Percentiles rank a stretch among this genome's conserved stretches.
Evolutionary conservation across 2,329 filamentous ascomycete species (phyloP).

Genomic region (Penicillium corylophilum): DNA sequence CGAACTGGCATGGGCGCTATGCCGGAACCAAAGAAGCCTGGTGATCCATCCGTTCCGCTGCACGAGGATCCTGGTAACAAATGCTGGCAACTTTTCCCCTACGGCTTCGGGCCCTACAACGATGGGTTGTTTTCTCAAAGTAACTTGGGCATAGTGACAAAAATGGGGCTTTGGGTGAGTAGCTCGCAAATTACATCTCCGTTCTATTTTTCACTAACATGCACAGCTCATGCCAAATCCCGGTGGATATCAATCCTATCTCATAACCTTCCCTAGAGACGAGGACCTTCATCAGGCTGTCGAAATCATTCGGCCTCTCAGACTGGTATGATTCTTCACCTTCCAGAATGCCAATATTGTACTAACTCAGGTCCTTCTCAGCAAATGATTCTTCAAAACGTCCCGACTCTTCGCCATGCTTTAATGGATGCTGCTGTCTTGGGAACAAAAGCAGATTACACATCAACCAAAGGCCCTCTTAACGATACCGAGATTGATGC

Average conservation of each 20-base stretch:
- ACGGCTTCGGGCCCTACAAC: conserved; percentile 41
- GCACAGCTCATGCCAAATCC: conserved; percentile 52
- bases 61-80: conserved; percentile 25
- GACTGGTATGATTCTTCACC: conserved; percentile 9
- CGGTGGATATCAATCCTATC: conserved; percentile 47
- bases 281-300: conserved; percentile 48
- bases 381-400: conserved; percentile 49
- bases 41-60: background rate
- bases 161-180: background rate
- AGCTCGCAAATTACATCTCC: background rate
- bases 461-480: background rate
- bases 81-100: conserved; percentile 46
- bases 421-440: conserved; percentile 40
- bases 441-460: background rate
- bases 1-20: conserved; percentile 50
- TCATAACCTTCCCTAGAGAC: conserved; percentile 49
- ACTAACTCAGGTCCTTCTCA: background rate
- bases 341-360: background rate
- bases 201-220: background rate
- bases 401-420: conserved; percentile 48
- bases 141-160: background rate
- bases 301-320: conserved; percentile 39
- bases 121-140: conserved; percentile 28
- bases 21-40: conserved; percentile 2
- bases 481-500: background rate